Conservation (phyloP, 2,329 filamentous ascomycete species). For the Podosphaera xanthii region DNA sequence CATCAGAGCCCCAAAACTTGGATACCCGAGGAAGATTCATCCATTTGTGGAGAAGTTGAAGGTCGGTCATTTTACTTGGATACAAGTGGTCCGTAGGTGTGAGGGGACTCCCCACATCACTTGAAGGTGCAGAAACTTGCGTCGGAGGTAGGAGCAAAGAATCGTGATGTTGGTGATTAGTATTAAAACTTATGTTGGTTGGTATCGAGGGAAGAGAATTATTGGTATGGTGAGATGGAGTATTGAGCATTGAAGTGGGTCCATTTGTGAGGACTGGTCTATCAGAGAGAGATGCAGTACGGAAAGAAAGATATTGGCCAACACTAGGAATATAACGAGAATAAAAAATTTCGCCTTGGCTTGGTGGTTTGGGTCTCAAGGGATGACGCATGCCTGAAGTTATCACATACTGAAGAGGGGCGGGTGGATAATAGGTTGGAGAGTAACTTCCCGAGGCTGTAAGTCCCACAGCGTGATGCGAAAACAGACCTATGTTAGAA, state of each 20-base stretch:
- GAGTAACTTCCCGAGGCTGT: constrained; percentile 54
- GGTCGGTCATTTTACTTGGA: constrained; percentile 23
- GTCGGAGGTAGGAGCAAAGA: constrained; percentile 14
- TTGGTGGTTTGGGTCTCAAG: constrained; percentile 64
- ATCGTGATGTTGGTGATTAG: constrained; percentile 9
- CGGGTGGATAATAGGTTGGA: constrained; percentile 74
- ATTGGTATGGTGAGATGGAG: constrained; percentile 11
- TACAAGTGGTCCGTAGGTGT: constrained; percentile 17
- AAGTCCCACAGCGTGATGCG: constrained; percentile 29
- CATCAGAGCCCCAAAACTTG: constrained; percentile 60
- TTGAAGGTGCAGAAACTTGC: constrained; percentile 18
- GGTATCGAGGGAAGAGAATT: constrained; percentile 14
- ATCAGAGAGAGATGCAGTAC: constrained; percentile 50
- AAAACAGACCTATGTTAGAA: constrained; percentile 17
- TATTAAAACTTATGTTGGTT: constrained; percentile 10
- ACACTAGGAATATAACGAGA: constrained; percentile 64
- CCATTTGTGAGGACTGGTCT: constrained; percentile 42
- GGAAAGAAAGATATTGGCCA: constrained; percentile 69
- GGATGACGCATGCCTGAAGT: constrained; percentile 68
- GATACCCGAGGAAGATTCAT: constrained; percentile 68
- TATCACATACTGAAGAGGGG: constrained; percentile 58
- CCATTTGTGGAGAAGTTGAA: constrained; percentile 61
- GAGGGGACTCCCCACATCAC: constrained; percentile 18
- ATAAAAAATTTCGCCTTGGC: constrained; percentile 82
- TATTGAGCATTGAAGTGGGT: constrained; percentile 20